Base-by-base conservation (phyloP, 2,329 filamentous ascomycete genomes). In the Cryphonectria japonica region DNA sequence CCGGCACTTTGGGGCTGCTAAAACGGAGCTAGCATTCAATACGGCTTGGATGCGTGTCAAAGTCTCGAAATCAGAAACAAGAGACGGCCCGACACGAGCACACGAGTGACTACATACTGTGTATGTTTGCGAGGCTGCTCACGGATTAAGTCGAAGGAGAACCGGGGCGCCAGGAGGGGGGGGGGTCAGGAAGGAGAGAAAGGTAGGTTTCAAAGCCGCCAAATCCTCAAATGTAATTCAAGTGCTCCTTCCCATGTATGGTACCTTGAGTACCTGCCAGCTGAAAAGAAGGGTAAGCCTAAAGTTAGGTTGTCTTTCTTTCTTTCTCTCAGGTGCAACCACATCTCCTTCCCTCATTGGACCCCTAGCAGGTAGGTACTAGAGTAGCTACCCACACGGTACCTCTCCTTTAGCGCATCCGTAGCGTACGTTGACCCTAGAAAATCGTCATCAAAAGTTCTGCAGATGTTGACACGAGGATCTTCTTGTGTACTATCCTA, bases 1-100 rank as follows among this genome's bases (percentile, higher is more conserved):
- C 54, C 54, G 54, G 54, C 29, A 59, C 26, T 59, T 16, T 59
- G 54, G 54, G 29, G 29, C 54, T 59, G 54, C 54, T 59, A 59
- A 59, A 32, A 59, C 29, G 26, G 29, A 32, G 54, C 54, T 59
- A 59, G 54, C 13, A 59, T 32, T 6, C 9, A 50, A 19, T 3
- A n/a, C 2, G 22, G 19, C 46, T n/a, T 32, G 54, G 26, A 59
- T 32, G 26, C 13, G 54, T 59, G 7, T 59, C 54, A 59, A 59
- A 59, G 26, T 32, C 26, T 32, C 29, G 54, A 59, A 6, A 32
- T 32, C 26, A 32, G 54, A 59, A 59, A 59, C 54, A 59, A 59
- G 29, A 59, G 26, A 6, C 29, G 26, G 26, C 54, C 29, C 26
- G 54, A 59, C 54, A 59, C 54, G 54, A 32, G 54, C 26, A 29